Base-by-base conservation (phyloP, 2,329 filamentous ascomycete species). In the Fusarium miscanthi region DNA sequence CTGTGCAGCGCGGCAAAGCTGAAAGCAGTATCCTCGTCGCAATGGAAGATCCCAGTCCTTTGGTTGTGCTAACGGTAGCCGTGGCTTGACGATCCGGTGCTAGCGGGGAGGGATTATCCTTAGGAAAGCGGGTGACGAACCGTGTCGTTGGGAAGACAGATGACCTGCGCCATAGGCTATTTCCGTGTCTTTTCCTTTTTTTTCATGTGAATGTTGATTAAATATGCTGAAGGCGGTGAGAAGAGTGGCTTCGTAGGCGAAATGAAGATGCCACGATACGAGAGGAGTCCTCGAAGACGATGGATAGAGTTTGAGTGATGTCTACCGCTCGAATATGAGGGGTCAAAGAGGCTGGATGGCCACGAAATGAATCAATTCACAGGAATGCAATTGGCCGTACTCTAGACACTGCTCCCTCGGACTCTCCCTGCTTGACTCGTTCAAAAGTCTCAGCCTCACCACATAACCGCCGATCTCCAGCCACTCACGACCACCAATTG, bases 391-490 rank as follows among this genome's bases (percentile, higher is more conserved):
- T 61, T 42, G 48, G 48, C 3, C 38, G 5, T 21, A 14, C 2
- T 35, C 23, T 9, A n/a, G 19, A 30, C 41, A 42, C 38, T 56
- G 35, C 38, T 52, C 53, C 35, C 27, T 38, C 21, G 23, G 56
- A 63, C 56, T 51, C 49, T 63, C 27, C 27, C 33, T 35, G 30
- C 63, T 68, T 56, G 66, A 69, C 57, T 69, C 63, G 40, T 8
- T 42, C 63, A 38, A 53, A 35, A 33, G 63, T 66, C 33, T 66
- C 64, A 67, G 65, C 57, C 65, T 68, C 65, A 68, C 42, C 38
- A 42, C 21, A 35, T 37, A 51, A 33, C 42, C 38, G 38, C 58
- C 30, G 25, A 63, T 69, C 49, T 14, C 13, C 13, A 27, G 57
- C 64, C 45, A 31, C 27, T 41, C 27, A 35, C 23, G 11, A 14